phyloP scores from a whole-genome alignment of 345 rosid species.

The Draba incana region DNA sequence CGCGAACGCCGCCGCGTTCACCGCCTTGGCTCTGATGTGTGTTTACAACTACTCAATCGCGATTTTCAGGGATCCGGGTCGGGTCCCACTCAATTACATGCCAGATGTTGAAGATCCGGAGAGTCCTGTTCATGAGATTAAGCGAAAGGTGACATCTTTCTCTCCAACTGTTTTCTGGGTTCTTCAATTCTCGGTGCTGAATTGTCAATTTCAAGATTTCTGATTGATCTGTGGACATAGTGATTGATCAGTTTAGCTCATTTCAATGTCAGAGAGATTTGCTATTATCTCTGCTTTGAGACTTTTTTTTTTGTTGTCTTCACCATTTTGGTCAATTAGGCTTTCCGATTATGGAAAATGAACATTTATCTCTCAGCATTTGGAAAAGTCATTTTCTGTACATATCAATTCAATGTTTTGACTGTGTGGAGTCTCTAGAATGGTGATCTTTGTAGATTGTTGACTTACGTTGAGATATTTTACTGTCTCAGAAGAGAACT shows the following conservation, averaged over 20 bases:
- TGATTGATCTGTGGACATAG: background rate
- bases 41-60: constrained; percentile 59
- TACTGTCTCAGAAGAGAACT: constrained; percentile 4
- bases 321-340: constrained; percentile 9
- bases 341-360: background rate
- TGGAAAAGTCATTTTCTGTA: constrained; percentile 20
- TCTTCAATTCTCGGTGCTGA: background rate
- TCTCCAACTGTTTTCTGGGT: background rate
- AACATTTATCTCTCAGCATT: background rate
- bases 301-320: background rate
- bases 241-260: constrained; percentile 1
- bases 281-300: constrained; percentile 5
- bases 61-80: constrained; percentile 80
- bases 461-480: constrained; percentile 25
- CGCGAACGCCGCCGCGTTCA: constrained; percentile 71
- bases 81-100: constrained; percentile 68
- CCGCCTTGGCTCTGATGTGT: constrained; percentile 71
- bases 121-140: constrained; percentile 80
- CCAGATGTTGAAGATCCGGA: constrained; percentile 79
- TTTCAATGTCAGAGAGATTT: constrained; percentile 19
- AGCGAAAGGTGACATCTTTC: constrained; percentile 68
- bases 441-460: constrained; percentile 10
- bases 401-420: constrained; percentile 1
- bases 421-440: background rate
- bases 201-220: background rate